Evolutionary conservation across 805 yeast genomes (phyloP).

Genomic region (Candida patagonica): DNA sequence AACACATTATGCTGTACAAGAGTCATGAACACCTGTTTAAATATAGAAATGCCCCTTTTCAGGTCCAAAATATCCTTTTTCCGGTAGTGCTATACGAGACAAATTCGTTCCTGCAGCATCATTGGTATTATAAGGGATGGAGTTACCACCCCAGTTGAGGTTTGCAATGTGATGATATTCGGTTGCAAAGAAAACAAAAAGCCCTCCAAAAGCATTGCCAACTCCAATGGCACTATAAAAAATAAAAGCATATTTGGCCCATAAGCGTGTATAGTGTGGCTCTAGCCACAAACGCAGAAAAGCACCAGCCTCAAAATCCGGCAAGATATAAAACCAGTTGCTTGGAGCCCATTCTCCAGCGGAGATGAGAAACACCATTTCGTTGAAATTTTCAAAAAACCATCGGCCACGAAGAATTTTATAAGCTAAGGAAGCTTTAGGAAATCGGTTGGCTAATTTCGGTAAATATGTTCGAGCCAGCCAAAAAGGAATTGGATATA

Average conservation of each 20-base stretch:
- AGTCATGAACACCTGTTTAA: too few species aligned
- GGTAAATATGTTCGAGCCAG: background rate
- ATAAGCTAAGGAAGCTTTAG: too few species aligned
- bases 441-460: too few species aligned
- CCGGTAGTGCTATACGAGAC: conserved; percentile 10
- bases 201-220: conserved; percentile 41
- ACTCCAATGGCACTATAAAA: conserved; percentile 40
- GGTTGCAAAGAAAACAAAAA: conserved; percentile 36
- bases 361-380: conserved; percentile 29
- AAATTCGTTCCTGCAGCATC: conserved; percentile 13
- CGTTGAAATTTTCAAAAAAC: conserved; percentile 17
- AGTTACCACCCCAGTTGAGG: conserved; percentile 44
- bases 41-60: conserved; percentile 9
- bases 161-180: conserved; percentile 28
- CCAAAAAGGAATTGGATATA: conserved; percentile 8
- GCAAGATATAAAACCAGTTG: conserved; percentile 35
- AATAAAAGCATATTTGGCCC: conserved; percentile 45
- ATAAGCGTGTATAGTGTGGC: conserved; percentile 37
- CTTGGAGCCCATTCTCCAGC: conserved; percentile 39
- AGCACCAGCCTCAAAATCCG: conserved; percentile 34
- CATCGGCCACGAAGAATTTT: conserved; percentile 11
- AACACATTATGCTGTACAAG: too few species aligned
- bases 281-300: conserved; percentile 40
- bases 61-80: conserved; percentile 17
- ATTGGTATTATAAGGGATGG: conserved; percentile 11